Base-by-base conservation (phyloP, 2,329 filamentous ascomycete species). In the Apiospora kogelbergensis region DNA sequence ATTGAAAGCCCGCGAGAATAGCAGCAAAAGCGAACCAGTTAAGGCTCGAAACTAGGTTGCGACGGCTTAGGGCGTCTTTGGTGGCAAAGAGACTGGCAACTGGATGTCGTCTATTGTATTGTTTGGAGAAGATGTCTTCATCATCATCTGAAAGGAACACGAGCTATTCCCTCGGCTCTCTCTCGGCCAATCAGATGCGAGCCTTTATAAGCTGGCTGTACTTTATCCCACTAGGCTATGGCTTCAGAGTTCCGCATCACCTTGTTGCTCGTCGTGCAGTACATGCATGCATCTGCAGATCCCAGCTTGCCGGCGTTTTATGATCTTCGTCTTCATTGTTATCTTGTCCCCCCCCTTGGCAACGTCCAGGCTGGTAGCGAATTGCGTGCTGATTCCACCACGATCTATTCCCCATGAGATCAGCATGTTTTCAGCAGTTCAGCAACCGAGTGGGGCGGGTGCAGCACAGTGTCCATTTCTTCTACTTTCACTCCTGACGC, bases 61-160 rank as follows among this genome's bases (percentile, higher is more conserved):
- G 41, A 42, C 63, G 37, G 63, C 63, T 65, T 65, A n/a, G 63
- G 63, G 63, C 63, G 63, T 65, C 63, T 42, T 45, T 45, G 63
- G 63, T 65, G 63, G 63, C 63, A 65, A 65, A 65, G 41, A 65
- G 63, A 45, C 22, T 44, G 63, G 41, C 45, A 41, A 45, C 22
- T 44, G 63, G 15, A 30, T n/a, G 42, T 26, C 63, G 63, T 41
- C 63, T 41, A 44, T 20, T 26, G 63, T 53, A 53, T 60, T 60
- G 53, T 53, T 66, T 66, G 44, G 41, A n/a, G 53, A 41, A 53
- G 44, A 66, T 66, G 65, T 66, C 65, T 66, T 66, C 65, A 66
- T 66, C 65, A 66, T 66, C 42, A 45, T 45, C 9, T 48, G 65
- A 66, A 66, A 46, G 65, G 44, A 66, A 37, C 65, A 44, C 42